Evolutionary conservation across 2,329 filamentous ascomycete genomes (phyloP), one percentile per base, ranked within the genome.

Genomic region (Plectosphaerella sp.): DNA sequence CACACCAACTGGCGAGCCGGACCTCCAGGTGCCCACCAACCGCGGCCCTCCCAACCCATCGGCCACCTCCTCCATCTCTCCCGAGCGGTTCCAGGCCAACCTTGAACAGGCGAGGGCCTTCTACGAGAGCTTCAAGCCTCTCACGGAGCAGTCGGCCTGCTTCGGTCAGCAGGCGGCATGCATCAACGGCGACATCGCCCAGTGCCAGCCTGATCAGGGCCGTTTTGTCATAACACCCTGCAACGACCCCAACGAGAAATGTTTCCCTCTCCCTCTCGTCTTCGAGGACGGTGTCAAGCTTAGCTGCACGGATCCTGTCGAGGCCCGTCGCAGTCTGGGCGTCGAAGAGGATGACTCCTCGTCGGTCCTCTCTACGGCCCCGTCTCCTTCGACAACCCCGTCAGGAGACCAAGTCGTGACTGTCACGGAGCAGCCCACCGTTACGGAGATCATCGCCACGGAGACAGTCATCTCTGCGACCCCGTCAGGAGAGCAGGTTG

Each of bases 251-350:
- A 67, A 64, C 10, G 62, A 64, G 45, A 63, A 67, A 47, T 85
- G 82, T 63, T 77, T 74, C 47, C 82, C 78, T 2, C 62, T 84
- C 55, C 82, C 82, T 1, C 75, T 82, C 70, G 73, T 71, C 37
- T 73, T 64, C 11, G 71, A 70, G 0, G 59, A 60, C 0, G 80
- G 79, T 4, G 76, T 80, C 10, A 62, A 69, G 50, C 66, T 85
- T 22, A 72, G 70, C 3, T 85, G 82, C 55, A 67, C 68, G 25
- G 65, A 75, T 47, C 59, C 64, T 10, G 60, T 61, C 3, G 63
- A 65, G 3, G 80, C 78, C 0, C 60, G 67, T 42, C 62, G 59
- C 4, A 66, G 80, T 8, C 64, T 84, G 3, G 76, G 73, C 8
- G 51, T 51, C 47, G 11, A 12, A 14, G 36, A 16, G 18, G 35